Evolutionary conservation across 2,329 filamentous ascomycete genomes (phyloP), one percentile per base, ranked within the genome.

Genomic region (Penicillium fuscoglaucum): DNA sequence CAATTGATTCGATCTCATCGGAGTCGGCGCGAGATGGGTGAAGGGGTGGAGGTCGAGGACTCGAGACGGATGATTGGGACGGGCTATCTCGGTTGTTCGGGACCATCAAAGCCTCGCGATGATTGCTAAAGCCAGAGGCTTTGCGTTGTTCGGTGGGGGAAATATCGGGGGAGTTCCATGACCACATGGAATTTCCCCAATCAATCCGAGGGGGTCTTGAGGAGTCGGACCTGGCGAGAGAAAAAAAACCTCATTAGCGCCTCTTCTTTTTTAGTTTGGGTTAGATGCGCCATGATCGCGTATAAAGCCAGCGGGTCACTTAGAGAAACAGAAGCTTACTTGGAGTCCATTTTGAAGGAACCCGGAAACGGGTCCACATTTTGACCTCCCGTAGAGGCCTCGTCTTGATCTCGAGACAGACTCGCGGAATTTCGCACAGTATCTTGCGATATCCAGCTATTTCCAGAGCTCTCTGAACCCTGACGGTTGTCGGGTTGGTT

Each of bases 381-480:
- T 57, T 70, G 64, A 65, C 65, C 68, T 52, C 67, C 65, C 39
- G 65, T 57, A 43, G 63, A 56, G 41, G 62, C 56, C 58, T 68
- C 64, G 50, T 59, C 62, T 55, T 59, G 67, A 31, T 62, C 62
- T 33, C 54, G 58, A 28, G 57, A 64, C 44, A 65, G 62, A 26
- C 35, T 65, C 48, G 64, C 68, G 48, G 62, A 63, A 28, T 72
- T 71, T 55, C 65, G 75, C 31, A 78, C 65, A 2, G 74, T 78
- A 50, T 77, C 75, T 53, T 78, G 73, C 26, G 76, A 77, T 35
- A 69, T 64, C 64, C 70, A 73, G 64, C 74, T 77, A 47, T 68
- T 66, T 48, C 70, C 75, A 31, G 76, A 75, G 66, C 72, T 75
- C 56, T 72, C 73, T n/a, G 76, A 78, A 56, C 73, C 76, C 65